These are phyloP conservation scores for Phialophora chinensis DNA, from an alignment of 2,329 filamentous ascomycete genomes.

Conservation along the genomic window DNA sequence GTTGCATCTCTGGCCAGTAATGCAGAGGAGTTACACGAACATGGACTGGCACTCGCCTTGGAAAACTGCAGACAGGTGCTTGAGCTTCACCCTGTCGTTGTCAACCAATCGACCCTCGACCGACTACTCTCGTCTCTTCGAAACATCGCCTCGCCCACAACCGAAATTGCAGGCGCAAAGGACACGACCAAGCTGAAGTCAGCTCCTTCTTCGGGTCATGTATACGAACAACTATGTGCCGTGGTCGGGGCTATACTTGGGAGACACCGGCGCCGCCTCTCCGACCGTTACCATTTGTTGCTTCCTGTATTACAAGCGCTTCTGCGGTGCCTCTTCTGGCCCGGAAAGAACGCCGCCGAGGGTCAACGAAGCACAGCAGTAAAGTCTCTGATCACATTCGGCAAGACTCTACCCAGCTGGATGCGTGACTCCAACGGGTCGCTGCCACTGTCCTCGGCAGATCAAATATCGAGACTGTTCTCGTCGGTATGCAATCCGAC, in stretches of 20 bases:
- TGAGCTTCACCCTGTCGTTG: constrained; percentile 48
- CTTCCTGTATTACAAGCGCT: constrained; percentile 61
- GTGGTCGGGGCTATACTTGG: constrained; percentile 60
- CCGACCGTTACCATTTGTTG: constrained; percentile 66
- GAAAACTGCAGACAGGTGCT: constrained; percentile 50
- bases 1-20: constrained; percentile 42
- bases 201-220: constrained; percentile 37
- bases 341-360: constrained; percentile 34
- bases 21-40: neutral
- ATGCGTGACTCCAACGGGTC: constrained; percentile 25
- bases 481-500: constrained; percentile 68
- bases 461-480: constrained; percentile 61
- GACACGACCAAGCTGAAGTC: neutral
- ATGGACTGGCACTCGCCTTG: constrained; percentile 42
- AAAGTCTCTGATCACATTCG: constrained; percentile 21
- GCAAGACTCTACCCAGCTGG: constrained; percentile 39
- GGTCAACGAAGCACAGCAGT: constrained; percentile 7
- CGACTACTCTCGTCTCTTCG: constrained; percentile 49
- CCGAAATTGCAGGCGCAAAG: neutral
- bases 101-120: constrained; percentile 56
- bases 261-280: constrained; percentile 64
- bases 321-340: constrained; percentile 61
- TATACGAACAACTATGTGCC: constrained; percentile 62
- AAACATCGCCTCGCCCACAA: constrained; percentile 44
- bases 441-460: constrained; percentile 50